These are phyloP conservation scores for Comarum palustre DNA, from an alignment of 306 rosid species.

Conservation along the genomic window DNA sequence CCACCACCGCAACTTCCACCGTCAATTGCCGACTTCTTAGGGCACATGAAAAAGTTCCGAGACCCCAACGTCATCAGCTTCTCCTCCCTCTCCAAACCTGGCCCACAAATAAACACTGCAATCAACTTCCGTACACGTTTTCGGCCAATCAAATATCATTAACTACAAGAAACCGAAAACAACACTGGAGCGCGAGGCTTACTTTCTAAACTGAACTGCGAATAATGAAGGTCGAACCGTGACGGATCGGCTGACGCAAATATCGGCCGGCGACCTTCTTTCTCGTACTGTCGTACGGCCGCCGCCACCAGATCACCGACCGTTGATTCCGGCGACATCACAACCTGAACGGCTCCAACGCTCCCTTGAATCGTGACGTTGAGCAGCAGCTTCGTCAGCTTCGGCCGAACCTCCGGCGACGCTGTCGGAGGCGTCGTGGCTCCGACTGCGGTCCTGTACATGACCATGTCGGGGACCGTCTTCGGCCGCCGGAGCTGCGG, in stretches of 20 bases:
- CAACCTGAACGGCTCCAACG: constrained; percentile 65
- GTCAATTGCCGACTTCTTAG: constrained; percentile 23
- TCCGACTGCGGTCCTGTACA: constrained; percentile 18
- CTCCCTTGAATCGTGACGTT: constrained; percentile 79
- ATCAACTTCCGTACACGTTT: constrained; percentile 10
- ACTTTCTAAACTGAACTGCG: constrained; percentile 96
- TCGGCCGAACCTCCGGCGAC: constrained; percentile 34
- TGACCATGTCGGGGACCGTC: constrained; percentile 54
- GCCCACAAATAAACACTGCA: constrained; percentile 2
- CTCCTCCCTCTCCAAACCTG: constrained; percentile 67
- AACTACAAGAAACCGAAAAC: neutral
- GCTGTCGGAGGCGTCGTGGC: neutral
- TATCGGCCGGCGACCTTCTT: constrained; percentile 81
- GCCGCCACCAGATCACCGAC: constrained; percentile 60
- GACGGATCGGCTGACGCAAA: constrained; percentile 38
- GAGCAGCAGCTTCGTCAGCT: constrained; percentile 63
- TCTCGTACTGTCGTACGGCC: constrained; percentile 47
- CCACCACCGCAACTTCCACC: constrained; percentile 21
- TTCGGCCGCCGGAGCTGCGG: constrained; percentile 61
- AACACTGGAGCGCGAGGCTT: constrained; percentile 16
- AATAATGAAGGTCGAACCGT: constrained; percentile 72
- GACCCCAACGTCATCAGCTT: constrained; percentile 62
- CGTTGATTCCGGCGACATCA: constrained; percentile 49
- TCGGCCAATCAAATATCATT: neutral
- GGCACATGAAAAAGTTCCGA: constrained; percentile 72